Conservation (phyloP, 164 flowering plant species). For the Litsea cubeba region DNA sequence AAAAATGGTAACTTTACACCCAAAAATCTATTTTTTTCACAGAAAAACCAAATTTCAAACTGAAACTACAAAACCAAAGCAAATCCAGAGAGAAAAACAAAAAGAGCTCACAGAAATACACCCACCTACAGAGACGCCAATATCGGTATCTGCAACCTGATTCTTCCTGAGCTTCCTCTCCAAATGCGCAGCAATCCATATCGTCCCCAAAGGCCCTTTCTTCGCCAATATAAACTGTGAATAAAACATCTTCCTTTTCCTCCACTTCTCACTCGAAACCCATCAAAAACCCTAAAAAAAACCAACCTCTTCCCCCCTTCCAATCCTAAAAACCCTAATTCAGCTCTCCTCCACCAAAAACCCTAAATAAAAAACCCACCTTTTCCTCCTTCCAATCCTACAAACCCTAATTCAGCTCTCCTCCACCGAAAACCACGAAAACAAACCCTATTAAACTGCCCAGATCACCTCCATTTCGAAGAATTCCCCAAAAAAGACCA, state of each 20-base stretch:
- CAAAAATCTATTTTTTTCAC: too few relatives aligned
- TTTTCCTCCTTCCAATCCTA: background rate
- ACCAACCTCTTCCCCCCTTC: background rate
- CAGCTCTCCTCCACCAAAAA: background rate
- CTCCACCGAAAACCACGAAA: background rate
- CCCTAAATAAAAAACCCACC: too few relatives aligned
- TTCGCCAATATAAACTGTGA: conserved; percentile 98
- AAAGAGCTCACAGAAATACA: background rate
- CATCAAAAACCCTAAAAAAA: conserved; percentile 4
- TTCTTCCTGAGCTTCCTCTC: conserved; percentile 97
- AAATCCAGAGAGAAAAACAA: background rate
- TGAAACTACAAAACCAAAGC: too few relatives aligned
- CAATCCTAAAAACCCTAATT: background rate
- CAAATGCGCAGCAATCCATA: conserved; percentile 99
- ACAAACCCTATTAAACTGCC: too few relatives aligned
- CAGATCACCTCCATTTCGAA: too few relatives aligned
- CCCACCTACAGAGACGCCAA: conserved; percentile 93
- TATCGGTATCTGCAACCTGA: conserved; percentile 98
- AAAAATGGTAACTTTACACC: too few relatives aligned
- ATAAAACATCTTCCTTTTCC: conserved; percentile 58
- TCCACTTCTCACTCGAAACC: conserved; percentile 15
- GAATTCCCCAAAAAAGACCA: too few relatives aligned
- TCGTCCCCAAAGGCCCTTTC: conserved; percentile 95
- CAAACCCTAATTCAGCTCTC: background rate
- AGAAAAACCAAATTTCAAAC: background rate